Percentiles rank a stretch among this genome's conserved stretches.
These are phyloP conservation scores for Earliella scabrosa DNA, from an alignment of 1,284 basidiomycete species.

Conservation along the genomic window DNA sequence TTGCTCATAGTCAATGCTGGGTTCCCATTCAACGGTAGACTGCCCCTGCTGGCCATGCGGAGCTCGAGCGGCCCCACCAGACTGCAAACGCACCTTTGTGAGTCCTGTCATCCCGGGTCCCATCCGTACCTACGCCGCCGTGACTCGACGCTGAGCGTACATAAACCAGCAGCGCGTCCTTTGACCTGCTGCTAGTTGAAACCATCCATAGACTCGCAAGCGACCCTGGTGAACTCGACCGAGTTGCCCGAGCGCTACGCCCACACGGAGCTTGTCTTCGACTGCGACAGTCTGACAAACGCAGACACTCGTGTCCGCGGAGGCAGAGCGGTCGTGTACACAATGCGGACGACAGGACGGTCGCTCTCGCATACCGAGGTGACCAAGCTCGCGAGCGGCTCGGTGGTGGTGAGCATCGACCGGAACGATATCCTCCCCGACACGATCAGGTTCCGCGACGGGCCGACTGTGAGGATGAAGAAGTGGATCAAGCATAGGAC, in stretches of 20 bases:
- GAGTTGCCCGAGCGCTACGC: constrained; percentile 14
- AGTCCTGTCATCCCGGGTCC: too few species aligned
- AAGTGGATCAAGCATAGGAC: constrained; percentile 13
- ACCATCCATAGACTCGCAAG: not conserved
- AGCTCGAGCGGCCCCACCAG: too few species aligned
- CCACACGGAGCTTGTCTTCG: constrained; percentile 1
- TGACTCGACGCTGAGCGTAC: too few species aligned
- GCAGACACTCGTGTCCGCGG: constrained; percentile 11
- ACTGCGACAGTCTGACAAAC: constrained; percentile 12
- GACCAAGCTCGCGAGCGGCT: not conserved
- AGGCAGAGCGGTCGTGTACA: constrained; percentile 1
- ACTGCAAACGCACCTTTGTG: too few species aligned
- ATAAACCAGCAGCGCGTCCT: too few species aligned
- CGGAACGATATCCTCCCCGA: constrained; percentile 17
- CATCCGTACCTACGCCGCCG: too few species aligned
- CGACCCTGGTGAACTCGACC: not conserved
- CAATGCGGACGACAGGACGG: not conserved
- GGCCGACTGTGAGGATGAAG: constrained; percentile 9
- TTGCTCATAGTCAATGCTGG: too few species aligned
- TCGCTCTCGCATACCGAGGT: constrained; percentile 7
- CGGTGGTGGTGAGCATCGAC: constrained; percentile 10
- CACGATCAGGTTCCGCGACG: constrained; percentile 14
- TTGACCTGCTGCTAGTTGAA: too few species aligned
- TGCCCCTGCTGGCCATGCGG: too few species aligned
- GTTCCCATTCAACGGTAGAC: too few species aligned